Percentiles rank a stretch among this genome's conserved stretches.
Evolutionary conservation across 371 early-diverging fungal genomes (phyloP).

Genomic region (Rhizopus sp.): DNA sequence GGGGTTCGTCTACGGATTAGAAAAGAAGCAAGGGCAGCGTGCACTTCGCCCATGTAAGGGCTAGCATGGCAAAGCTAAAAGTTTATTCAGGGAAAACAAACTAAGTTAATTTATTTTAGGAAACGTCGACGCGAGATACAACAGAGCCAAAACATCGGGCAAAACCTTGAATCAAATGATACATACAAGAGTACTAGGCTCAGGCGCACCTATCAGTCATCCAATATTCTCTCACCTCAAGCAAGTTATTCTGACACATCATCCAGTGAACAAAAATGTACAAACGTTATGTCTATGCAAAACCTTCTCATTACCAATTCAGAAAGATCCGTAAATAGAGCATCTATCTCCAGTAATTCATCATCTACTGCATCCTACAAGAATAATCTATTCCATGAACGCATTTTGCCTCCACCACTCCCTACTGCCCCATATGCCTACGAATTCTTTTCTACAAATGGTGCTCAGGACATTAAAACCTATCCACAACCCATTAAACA

Average conservation of each 20-base stretch:
- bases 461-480: too few relatives aligned
- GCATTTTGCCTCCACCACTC: too few relatives aligned
- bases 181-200: not conserved
- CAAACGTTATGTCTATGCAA: conserved; percentile 21
- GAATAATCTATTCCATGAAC: too few relatives aligned
- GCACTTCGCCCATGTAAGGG: not conserved
- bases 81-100: not conserved
- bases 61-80: not conserved
- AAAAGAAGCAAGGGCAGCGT: conserved; percentile 20
- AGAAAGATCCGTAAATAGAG: too few relatives aligned
- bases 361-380: too few relatives aligned
- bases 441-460: too few relatives aligned
- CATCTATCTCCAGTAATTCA: too few relatives aligned
- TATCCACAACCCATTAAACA: too few relatives aligned
- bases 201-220: not conserved
- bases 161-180: not conserved
- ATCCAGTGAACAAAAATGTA: not conserved
- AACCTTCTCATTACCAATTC: conserved; percentile 14
- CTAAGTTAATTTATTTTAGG: conserved; percentile 3
- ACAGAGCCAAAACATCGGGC: not conserved
- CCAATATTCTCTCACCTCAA: not conserved
- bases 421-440: too few relatives aligned
- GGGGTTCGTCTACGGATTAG: conserved; percentile 32
- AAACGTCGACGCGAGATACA: conserved; percentile 15
- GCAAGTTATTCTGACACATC: not conserved